Evolutionary conservation across 768 basidiomycete genomes (phyloP), one percentile per base, ranked within the genome.

Genomic region (Mycena galericulata): DNA sequence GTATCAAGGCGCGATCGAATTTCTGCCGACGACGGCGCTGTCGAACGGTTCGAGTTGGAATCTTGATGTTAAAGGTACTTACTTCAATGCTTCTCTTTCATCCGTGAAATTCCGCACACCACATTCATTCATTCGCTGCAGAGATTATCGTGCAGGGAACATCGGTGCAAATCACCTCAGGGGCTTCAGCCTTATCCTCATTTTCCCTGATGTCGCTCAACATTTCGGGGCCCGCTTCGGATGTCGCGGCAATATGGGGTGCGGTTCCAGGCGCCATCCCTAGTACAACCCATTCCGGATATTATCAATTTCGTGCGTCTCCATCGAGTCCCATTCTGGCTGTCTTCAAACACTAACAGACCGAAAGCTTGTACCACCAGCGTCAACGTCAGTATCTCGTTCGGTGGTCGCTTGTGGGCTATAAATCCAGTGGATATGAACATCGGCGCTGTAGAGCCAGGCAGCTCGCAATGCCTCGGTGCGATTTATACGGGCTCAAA

Each of bases 1-100:
- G 18, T 62, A 62, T 24, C 26, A 29, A 40, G 60, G 60, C 34
- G 50, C 24, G 49, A 62, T 62, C 29, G 46, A 49, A 27, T 61
- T 36, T 40, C 26, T 61, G 30, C 34, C 59, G 18, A 40, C 59
- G 18, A 61, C 46, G 6, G 59, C 17, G 47, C 17, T 47, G 47
- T 50, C 59, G 47, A 61, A 61, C 47, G n/a, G 2, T 26, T 45
- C 47, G 38, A 62, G 24, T 51, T 62, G 60, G 60, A 38, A 47
- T 26, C 58, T 60, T 47, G 32, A 60, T 38, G 58, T 60, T 60
- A 60, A 47, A 60, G 58, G 58, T 60, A 32, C 58, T 49, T 60
- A n/a, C n/a, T n/a, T n/a, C n/a, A n/a, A n/a, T n/a, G 45, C 22
- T 47, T 55, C 46, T 47, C 46, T 47, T 22, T 47, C 20, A 15